Conservation (phyloP, 2,329 filamentous ascomycete genomes). For the Fusarium dlaminii region DNA sequence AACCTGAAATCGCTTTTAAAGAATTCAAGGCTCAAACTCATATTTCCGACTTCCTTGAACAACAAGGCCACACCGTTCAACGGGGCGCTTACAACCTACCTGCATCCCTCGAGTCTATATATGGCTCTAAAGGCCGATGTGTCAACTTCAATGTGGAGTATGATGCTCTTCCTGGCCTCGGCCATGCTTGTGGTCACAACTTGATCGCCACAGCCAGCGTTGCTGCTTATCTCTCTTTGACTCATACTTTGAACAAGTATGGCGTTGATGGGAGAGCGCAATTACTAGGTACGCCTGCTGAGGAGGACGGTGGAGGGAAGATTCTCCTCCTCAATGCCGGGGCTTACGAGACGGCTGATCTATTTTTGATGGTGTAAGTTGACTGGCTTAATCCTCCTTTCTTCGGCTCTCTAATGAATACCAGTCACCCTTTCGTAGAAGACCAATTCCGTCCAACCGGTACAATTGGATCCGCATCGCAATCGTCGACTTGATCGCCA, state of each 20-base stretch:
- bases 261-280: not conserved
- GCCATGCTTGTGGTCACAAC: not conserved
- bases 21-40: not conserved
- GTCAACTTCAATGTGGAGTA: not conserved
- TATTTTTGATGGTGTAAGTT: not conserved
- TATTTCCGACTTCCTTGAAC: not conserved
- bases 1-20: not conserved
- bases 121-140: not conserved
- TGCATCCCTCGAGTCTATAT: not conserved
- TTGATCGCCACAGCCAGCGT: not conserved
- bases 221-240: not conserved
- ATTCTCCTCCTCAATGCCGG: not conserved
- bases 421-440: not conserved
- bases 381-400: fast-evolving
- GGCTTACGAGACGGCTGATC: not conserved
- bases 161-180: not conserved
- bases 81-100: not conserved
- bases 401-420: not conserved
- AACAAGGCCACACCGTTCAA: not conserved
- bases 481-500: not conserved
- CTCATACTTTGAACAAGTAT: not conserved
- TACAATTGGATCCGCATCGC: not conserved
- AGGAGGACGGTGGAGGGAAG: not conserved
- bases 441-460: not conserved
- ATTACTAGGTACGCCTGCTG: not conserved